These are phyloP conservation scores for Pythium chondricola DNA, from an alignment of 352 stramenopile genomes.

Conservation along the genomic window DNA sequence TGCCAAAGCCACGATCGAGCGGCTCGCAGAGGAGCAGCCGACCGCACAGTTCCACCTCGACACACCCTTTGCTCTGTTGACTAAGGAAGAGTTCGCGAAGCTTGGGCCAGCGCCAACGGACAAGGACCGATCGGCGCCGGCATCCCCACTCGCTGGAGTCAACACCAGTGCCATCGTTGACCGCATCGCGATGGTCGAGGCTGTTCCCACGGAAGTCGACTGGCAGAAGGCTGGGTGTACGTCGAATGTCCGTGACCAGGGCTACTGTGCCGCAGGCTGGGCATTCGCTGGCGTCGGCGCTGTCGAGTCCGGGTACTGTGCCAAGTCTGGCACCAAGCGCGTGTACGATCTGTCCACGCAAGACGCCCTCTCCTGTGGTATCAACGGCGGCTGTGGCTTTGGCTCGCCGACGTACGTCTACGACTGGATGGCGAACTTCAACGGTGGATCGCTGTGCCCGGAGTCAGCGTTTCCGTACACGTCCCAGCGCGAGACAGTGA, in stretches of 20 bases:
- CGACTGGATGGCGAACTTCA: constrained; percentile 7
- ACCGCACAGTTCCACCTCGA: constrained; percentile 36
- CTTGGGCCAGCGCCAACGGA: too few relatives aligned
- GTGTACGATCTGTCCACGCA: constrained; percentile 17
- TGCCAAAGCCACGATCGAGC: constrained; percentile 31
- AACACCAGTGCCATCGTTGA: too few relatives aligned
- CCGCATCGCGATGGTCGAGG: too few relatives aligned
- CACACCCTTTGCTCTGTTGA: constrained; percentile 48
- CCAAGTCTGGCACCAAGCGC: not conserved
- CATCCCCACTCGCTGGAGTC: too few relatives aligned
- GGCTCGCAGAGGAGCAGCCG: constrained; percentile 29
- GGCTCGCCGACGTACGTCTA: not conserved
- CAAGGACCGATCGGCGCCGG: too few relatives aligned
- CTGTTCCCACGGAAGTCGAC: constrained; percentile 3
- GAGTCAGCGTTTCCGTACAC: constrained; percentile 12
- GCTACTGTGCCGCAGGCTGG: constrained; percentile 17
- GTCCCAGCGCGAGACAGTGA: not conserved
- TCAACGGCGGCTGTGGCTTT: not conserved
- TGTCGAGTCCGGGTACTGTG: constrained; percentile 23
- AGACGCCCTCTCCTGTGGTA: constrained; percentile 9
- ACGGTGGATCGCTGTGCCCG: constrained; percentile 16
- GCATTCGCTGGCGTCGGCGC: constrained; percentile 7
- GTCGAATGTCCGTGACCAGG: constrained; percentile 19
- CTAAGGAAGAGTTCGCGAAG: constrained; percentile 38
- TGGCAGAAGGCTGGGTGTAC: constrained; percentile 19